Percentiles rank a stretch among this genome's conserved stretches.
Conservation (phyloP, 2,329 filamentous ascomycete species). For the Aspergillus piperis region DNA sequence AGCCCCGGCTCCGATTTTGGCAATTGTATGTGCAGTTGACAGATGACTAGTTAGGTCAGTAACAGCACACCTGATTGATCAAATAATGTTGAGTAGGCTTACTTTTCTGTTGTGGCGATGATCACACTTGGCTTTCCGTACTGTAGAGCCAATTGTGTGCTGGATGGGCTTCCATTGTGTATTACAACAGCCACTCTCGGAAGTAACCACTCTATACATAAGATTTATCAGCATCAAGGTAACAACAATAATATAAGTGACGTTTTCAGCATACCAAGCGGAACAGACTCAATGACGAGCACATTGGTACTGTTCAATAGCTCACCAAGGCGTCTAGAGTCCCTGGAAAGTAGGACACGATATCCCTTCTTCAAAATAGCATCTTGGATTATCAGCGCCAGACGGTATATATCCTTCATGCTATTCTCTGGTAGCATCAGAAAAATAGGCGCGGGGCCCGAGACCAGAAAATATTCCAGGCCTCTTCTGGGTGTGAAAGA, state of each 20-base stretch:
- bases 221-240: no score
- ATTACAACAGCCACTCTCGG: background rate
- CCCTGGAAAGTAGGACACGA: background rate
- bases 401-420: background rate
- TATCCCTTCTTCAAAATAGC: background rate
- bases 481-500: background rate
- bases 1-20: background rate
- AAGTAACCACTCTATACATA: background rate
- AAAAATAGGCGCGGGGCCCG: background rate
- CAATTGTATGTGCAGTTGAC: background rate
- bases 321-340: background rate
- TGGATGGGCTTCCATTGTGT: background rate
- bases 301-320: background rate
- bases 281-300: background rate
- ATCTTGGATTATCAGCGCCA: background rate
- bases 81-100: background rate
- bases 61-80: background rate
- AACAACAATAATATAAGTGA: no score
- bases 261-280: background rate
- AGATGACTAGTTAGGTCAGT: background rate
- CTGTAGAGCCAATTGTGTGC: background rate
- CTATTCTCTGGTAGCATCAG: background rate
- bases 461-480: background rate
- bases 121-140: background rate
- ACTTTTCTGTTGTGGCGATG: background rate